A percentile compares a stretch with the other conserved stretches of the same genome.
phyloP scores from a whole-genome alignment of 192 early-diverging fungal species.

The Backusella australiensis region DNA sequence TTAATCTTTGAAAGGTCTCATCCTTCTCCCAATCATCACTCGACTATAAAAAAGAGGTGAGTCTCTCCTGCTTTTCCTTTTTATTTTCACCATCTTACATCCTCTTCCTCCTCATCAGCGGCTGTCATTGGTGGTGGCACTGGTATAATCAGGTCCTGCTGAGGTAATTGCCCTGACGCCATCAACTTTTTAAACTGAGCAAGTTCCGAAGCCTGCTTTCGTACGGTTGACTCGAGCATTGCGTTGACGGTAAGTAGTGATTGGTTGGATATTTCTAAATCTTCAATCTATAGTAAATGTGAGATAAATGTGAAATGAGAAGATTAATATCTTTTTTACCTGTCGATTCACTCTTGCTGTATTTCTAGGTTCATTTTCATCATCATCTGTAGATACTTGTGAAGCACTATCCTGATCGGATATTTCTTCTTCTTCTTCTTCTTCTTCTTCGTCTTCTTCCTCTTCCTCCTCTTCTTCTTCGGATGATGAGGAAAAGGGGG shows the following conservation, averaged over 20 bases:
- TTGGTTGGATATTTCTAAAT: conserved; percentile 57
- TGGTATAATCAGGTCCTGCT: background rate
- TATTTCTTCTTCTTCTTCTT: background rate
- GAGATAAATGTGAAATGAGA: too few species aligned
- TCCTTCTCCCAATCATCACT: conserved; percentile 34
- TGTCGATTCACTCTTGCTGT: conserved; percentile 19
- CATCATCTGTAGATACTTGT: background rate
- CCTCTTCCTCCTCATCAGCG: background rate
- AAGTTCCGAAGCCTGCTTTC: conserved; percentile 49
- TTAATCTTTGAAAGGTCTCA: conserved; percentile 25
- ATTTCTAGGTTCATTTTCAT: conserved; percentile 3
- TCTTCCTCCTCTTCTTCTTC: background rate
- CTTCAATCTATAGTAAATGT: conserved; percentile 36
- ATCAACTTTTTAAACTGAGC: conserved; percentile 41
- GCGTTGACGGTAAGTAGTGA: conserved; percentile 49
- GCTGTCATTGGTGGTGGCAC: background rate
- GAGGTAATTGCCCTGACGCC: background rate
- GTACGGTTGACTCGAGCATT: conserved; percentile 46
- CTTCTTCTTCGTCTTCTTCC: background rate
- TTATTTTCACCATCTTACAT: background rate
- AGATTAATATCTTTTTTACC: background rate
- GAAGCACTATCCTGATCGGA: background rate
- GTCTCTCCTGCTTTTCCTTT: background rate
- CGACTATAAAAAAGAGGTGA: background rate
- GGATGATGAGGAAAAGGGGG: background rate